These are phyloP conservation scores for Tolypocladium capitatum DNA, from an alignment of 2,329 filamentous ascomycete species.

Conservation along the genomic window DNA sequence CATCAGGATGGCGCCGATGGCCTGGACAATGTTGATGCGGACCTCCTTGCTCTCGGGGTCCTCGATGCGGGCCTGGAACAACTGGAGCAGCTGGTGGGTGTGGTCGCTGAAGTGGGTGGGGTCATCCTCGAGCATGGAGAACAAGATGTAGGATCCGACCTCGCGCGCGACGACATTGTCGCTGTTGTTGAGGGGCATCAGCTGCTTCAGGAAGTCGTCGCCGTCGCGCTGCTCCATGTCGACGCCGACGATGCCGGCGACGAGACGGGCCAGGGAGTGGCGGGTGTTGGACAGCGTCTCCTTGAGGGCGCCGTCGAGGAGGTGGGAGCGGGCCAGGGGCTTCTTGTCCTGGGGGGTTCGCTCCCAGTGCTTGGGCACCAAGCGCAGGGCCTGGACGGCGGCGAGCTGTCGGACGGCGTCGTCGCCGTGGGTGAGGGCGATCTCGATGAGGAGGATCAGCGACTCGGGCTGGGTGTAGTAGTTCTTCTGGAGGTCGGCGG, in stretches of 20 bases:
- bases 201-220: constrained; percentile 67
- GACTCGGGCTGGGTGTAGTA: constrained; percentile 82
- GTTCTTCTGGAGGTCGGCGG: constrained; percentile 78
- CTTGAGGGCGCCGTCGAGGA: constrained; percentile 71
- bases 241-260: constrained; percentile 72
- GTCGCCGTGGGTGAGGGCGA: constrained; percentile 67
- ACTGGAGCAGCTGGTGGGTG: constrained; percentile 61
- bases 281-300: constrained; percentile 66
- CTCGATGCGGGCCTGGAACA: constrained; percentile 78
- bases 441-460: constrained; percentile 74
- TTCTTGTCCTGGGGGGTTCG: constrained; percentile 63
- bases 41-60: constrained; percentile 88
- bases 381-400: constrained; percentile 74
- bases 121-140: constrained; percentile 78
- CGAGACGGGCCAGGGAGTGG: constrained; percentile 77
- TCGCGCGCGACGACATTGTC: constrained; percentile 67
- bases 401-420: constrained; percentile 73
- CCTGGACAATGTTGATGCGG: constrained; percentile 85
- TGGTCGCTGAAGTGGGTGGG: constrained; percentile 76
- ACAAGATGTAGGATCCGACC: constrained; percentile 86
- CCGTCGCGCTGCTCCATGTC: constrained; percentile 66
- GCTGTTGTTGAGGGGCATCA: constrained; percentile 68
- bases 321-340: constrained; percentile 62
- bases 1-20: constrained; percentile 76
- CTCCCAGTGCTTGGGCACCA: constrained; percentile 78